Conservation (phyloP, 116 monocot genomes). For the Trichopus zeylanicus region DNA sequence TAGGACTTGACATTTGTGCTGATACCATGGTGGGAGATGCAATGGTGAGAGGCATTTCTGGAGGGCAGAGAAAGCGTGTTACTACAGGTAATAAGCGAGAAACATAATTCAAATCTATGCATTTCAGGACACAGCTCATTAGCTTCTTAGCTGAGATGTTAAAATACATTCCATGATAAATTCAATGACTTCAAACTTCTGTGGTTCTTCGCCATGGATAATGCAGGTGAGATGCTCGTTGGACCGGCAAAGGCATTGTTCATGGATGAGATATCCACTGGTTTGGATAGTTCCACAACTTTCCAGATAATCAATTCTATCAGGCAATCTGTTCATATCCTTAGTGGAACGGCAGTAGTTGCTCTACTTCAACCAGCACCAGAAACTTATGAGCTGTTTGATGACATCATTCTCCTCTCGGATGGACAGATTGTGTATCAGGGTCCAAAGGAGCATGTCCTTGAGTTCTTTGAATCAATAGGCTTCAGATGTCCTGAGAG, state of each 20-base stretch:
- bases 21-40: conserved; percentile 34
- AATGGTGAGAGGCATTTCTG: conserved; percentile 36
- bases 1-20: conserved; percentile 29
- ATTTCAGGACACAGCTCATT: too few relatives aligned
- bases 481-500: conserved; percentile 1
- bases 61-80: conserved; percentile 34
- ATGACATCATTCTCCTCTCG: neutral
- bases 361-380: neutral
- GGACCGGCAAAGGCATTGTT: conserved; percentile 2
- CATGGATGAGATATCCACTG: conserved; percentile 1
- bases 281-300: neutral
- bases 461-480: neutral
- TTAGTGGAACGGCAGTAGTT: neutral
- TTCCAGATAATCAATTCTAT: neutral
- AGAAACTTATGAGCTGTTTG: neutral
- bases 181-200: neutral
- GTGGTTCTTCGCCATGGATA: neutral
- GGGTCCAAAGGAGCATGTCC: neutral
- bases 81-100: conserved; percentile 19
- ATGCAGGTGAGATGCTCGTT: conserved; percentile 1
- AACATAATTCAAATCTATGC: neutral
- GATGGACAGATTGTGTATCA: conserved; percentile 1
- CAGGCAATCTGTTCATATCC: neutral
- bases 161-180: neutral
- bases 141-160: neutral